These are phyloP conservation scores for Verticillium albo-atrum DNA, from an alignment of 2,329 filamentous ascomycete species.

Conservation along the genomic window DNA sequence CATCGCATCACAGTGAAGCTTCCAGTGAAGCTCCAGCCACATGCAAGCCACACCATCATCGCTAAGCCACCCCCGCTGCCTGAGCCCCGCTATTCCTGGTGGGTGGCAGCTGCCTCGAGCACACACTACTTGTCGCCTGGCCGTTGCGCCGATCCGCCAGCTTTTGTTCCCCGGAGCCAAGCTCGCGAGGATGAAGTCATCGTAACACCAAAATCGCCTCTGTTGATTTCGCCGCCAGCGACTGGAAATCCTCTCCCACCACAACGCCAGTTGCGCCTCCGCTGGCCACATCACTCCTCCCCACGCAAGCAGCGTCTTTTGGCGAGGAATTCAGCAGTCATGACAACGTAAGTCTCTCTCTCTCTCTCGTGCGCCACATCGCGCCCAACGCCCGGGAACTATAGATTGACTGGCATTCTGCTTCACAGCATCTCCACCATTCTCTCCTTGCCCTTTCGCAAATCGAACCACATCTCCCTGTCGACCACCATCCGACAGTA, in stretches of 20 bases:
- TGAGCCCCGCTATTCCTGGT: background rate
- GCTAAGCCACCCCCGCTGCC: background rate
- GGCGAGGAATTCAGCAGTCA: slow-evolving; percentile 6
- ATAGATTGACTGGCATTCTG: background rate
- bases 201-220: background rate
- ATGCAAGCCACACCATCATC: background rate
- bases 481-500: slow-evolving; percentile 85
- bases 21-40: background rate
- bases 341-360: slow-evolving; percentile 22
- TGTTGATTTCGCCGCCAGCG: background rate
- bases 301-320: background rate
- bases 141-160: background rate
- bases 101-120: background rate
- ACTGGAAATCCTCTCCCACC: background rate
- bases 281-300: background rate
- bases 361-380: too few relatives aligned
- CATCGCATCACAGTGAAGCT: too few relatives aligned
- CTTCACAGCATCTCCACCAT: slow-evolving; percentile 44
- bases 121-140: background rate
- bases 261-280: background rate
- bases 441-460: slow-evolving; percentile 82
- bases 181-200: background rate
- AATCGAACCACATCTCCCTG: slow-evolving; percentile 73
- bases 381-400: background rate
- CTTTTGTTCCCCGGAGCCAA: background rate